These are phyloP conservation scores for Yarrowia sp. DNA, from an alignment of 805 yeast species.

Conservation along the genomic window DNA sequence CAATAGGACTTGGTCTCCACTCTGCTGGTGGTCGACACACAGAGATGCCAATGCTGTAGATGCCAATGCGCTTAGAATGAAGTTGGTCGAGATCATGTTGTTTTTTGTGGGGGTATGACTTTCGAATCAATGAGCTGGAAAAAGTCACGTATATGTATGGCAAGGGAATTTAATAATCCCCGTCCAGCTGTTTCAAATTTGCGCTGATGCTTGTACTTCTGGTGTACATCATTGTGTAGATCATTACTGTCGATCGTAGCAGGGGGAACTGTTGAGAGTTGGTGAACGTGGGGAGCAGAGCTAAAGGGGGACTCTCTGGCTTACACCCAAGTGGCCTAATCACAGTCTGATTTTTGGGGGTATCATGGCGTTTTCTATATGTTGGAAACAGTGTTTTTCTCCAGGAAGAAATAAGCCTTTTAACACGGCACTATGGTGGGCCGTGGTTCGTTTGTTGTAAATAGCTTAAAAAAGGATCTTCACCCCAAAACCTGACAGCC, in stretches of 20 bases:
- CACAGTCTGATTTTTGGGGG: too few species aligned
- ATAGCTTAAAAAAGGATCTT: background rate
- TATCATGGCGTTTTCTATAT: too few species aligned
- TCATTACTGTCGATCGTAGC: background rate
- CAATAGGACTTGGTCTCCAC: background rate
- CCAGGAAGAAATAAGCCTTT: too few species aligned
- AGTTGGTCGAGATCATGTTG: background rate
- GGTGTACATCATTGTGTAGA: background rate
- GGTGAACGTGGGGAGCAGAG: too few species aligned
- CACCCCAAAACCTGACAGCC: background rate
- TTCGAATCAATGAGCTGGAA: background rate
- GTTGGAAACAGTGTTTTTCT: too few species aligned
- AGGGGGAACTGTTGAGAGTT: background rate
- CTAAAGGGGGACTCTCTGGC: too few species aligned
- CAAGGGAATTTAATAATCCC: background rate
- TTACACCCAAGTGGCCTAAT: too few species aligned
- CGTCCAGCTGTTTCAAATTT: background rate
- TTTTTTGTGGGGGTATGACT: background rate
- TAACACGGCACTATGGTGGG: background rate
- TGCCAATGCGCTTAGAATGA: background rate
- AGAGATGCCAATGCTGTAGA: background rate
- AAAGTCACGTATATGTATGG: slow-evolving; percentile 7
- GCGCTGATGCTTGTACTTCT: slow-evolving; percentile 4
- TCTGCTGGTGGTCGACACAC: slow-evolving; percentile 3
- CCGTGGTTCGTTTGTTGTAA: too few species aligned